Evolutionary conservation across 441 rosid genomes (phyloP), one percentile per base, ranked within the genome.

Genomic region (Euphorbia schlechtendalii): DNA sequence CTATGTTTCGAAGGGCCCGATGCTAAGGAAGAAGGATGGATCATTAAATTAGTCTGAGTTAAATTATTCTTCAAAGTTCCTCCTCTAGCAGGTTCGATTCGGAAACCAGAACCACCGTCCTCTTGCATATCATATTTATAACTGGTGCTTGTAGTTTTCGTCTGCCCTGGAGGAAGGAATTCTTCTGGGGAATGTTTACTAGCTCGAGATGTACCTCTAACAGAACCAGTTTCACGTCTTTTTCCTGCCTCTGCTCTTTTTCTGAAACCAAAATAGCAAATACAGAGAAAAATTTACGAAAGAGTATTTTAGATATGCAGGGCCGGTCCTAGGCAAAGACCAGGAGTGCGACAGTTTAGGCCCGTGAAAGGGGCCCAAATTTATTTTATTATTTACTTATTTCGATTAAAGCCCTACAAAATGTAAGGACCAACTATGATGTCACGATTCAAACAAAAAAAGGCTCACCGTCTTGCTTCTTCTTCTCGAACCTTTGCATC

Each of bases 381-480:
- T n/a, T n/a, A n/a, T n/a, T n/a, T n/a, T n/a, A n/a, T n/a, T n/a
- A n/a, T n/a, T n/a, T n/a, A n/a, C n/a, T n/a, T n/a, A n/a, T n/a
- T n/a, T n/a, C n/a, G n/a, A n/a, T n/a, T n/a, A n/a, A n/a, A n/a
- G n/a, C n/a, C n/a, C n/a, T n/a, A n/a, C n/a, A n/a, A n/a, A n/a
- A n/a, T n/a, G n/a, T n/a, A n/a, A n/a, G n/a, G n/a, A n/a, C n/a
- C n/a, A n/a, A n/a, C n/a, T n/a, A n/a, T n/a, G n/a, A n/a, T n/a
- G 25, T 21, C 12, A 51, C 20, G 55, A 51, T 51, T 51, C 55
- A 20, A 8, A 51, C 46, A 51, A 10, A 51, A 3, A 6, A 18
- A 51, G 46, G 12, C 69, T 13, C 81, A 88, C 97, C 82, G 82
- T 83, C 82, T 82, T 67, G 78, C 87, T 81, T 83, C 95, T 73